phyloP scores from a whole-genome alignment of 495 filamentous ascomycete species.

The Penicillium crystallinum region DNA sequence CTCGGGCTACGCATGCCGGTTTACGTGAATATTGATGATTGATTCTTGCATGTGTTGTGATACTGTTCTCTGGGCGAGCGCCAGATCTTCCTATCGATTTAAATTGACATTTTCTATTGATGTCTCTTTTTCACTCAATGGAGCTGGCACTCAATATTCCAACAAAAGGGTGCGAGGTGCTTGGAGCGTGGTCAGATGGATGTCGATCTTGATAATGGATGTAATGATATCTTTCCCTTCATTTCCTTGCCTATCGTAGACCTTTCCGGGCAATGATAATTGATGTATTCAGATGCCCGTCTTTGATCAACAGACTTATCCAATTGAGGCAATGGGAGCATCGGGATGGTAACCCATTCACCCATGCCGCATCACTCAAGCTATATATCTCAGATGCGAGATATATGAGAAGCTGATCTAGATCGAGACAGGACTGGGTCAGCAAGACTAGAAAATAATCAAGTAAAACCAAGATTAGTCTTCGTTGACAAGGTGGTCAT shows the following conservation, averaged over 20 bases:
- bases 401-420: no score
- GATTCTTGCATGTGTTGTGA: neutral
- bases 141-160: neutral
- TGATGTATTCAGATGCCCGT: no score
- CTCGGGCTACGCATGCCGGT: slow-evolving; percentile 7
- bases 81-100: neutral
- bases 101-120: neutral
- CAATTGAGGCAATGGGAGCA: no score
- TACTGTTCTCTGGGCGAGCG: slow-evolving; percentile 3
- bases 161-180: slow-evolving; percentile 10
- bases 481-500: no score
- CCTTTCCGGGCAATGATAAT: neutral
- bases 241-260: neutral
- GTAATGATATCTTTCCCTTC: slow-evolving; percentile 25
- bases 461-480: no score
- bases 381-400: no score
- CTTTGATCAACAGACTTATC: no score
- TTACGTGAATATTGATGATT: slow-evolving; percentile 14
- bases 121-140: neutral
- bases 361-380: no score
- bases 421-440: no score
- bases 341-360: no score
- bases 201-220: slow-evolving; percentile 33
- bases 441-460: no score
- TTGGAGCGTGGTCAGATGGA: slow-evolving; percentile 19